Evolutionary conservation across 2,329 filamentous ascomycete genomes (phyloP), one percentile per base, ranked within the genome.

Genomic region (Alternaria arborescens): DNA sequence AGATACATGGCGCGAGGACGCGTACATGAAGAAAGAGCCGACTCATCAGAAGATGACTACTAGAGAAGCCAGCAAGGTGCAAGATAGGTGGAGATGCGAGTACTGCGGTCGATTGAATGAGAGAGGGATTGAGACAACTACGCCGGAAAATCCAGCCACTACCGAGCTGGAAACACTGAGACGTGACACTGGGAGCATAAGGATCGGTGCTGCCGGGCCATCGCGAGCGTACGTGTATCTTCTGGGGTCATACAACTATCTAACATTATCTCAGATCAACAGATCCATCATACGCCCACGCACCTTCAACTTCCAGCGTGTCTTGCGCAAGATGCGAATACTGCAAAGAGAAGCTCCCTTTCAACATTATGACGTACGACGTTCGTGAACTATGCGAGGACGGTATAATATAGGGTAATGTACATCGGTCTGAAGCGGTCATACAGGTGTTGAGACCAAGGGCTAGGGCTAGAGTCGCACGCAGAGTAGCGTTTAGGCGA

Each of bases 1-100:
- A 7, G 61, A 63, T 28, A 61, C 53, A 7, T 63, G 61, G 57
- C 48, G 43, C 26, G 58, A 57, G 4, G 61, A 56, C 7, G 61
- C 61, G 7, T 63, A 61, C 22, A 18, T 44, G 24, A 60, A 52
- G 46, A 40, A 24, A n/a, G 28, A 55, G 3, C 11, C 43, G 4
- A 48, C 24, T 8, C 32, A 40, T 5, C 53, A 20, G 7, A 60
- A 60, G 52, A 47, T 60, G 2, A 36, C 46, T 0, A 16, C 20
- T 16, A 8, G 40, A 12, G 53, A 60, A 20, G 47, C 38, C 3
- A 46, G 20, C 8, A 58, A 48, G n/a, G 40, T 16, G 34, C 58
- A 57, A 8, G 58, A 61, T 20, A 41, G 58, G 16, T 63, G 52
- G 56, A 41, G 26, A 20, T 63, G 61, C 22, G 48, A 56, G 52